A percentile compares a stretch with the other conserved stretches of the same genome.
These are phyloP conservation scores for Ottelia alismoides DNA, from an alignment of 106 monocot species.

Conservation along the genomic window DNA sequence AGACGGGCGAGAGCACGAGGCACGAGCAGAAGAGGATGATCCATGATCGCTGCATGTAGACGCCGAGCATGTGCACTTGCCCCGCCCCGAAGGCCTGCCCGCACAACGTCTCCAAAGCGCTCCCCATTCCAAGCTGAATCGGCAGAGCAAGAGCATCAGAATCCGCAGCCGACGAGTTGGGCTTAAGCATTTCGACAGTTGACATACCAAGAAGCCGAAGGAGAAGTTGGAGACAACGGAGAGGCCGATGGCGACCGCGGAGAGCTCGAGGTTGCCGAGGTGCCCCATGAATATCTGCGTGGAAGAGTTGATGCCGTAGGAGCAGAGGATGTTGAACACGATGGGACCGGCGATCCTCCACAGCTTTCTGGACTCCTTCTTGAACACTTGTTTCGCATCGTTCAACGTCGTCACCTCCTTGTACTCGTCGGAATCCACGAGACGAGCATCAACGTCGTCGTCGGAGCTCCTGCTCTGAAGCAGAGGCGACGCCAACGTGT, in stretches of 20 bases:
- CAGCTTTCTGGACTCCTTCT: slow-evolving; percentile 40
- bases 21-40: slow-evolving; percentile 44
- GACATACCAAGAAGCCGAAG: slow-evolving; percentile 73
- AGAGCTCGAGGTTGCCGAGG: slow-evolving; percentile 77
- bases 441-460: not conserved
- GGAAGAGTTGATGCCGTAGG: slow-evolving; percentile 57
- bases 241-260: slow-evolving; percentile 64
- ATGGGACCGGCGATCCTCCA: slow-evolving; percentile 72
- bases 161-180: not conserved
- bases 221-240: slow-evolving; percentile 71
- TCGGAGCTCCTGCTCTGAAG: not conserved
- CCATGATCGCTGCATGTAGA: slow-evolving; percentile 86
- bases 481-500: not conserved
- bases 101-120: slow-evolving; percentile 85
- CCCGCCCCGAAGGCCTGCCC: slow-evolving; percentile 84
- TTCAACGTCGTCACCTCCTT: slow-evolving; percentile 10
- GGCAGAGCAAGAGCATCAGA: not conserved
- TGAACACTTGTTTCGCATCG: slow-evolving; percentile 33
- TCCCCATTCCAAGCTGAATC: slow-evolving; percentile 76
- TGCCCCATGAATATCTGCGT: slow-evolving; percentile 85
- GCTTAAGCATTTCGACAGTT: not conserved
- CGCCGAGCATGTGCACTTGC: slow-evolving; percentile 56
- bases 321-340: slow-evolving; percentile 52
- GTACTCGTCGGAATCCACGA: slow-evolving; percentile 5
- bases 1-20: slow-evolving; percentile 40